Evolutionary conservation across 495 filamentous ascomycete genomes (phyloP), one percentile per base, ranked within the genome.

Genomic region (Copromyces sp.): DNA sequence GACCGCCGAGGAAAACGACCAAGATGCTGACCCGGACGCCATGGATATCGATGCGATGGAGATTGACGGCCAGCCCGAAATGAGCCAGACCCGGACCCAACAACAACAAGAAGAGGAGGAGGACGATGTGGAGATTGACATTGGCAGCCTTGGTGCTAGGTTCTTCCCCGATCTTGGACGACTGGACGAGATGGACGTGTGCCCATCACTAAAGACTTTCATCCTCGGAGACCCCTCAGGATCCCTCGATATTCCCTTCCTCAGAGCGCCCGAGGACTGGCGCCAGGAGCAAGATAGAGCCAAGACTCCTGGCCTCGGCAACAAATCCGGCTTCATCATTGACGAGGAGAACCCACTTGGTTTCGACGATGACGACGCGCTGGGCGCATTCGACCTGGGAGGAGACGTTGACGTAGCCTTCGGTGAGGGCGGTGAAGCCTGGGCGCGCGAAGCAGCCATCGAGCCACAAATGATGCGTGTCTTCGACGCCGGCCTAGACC

Each of bases 161-260:
- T 99, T 97, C 84, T 98, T 99, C 81, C 94, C 94, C 0, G 89
- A 97, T 75, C 85, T 99, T 32, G 81, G 85, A 71, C 83, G 79
- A 45, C 82, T 99, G 17, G 93, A 95, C 69, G 87, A 89, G 71
- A 92, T 97, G 83, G 94, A 98, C 82, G 91, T 99, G 61, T 99
- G 95, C 78, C 95, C 94, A 0, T 98, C 95, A 0, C 83, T 99
- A 45, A 97, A 98, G 81, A 93, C 89, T 29, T 93, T 97, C 74
- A 93, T 97, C 75, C 86, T 99, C 3, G 95, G 95, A 24, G 91
- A 95, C 79, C 88, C 91, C 3, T 90, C 90, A 24, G 92, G 90
- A n/a, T 90, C 92, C 12, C 80, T 96, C 41, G 92, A 98, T 78
- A 92, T 98, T 40, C 94, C 96, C 3, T 96, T 98, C 78, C 86